These are phyloP conservation scores for Sonneratia alba DNA, from an alignment of 345 rosid species.

Conservation along the genomic window DNA sequence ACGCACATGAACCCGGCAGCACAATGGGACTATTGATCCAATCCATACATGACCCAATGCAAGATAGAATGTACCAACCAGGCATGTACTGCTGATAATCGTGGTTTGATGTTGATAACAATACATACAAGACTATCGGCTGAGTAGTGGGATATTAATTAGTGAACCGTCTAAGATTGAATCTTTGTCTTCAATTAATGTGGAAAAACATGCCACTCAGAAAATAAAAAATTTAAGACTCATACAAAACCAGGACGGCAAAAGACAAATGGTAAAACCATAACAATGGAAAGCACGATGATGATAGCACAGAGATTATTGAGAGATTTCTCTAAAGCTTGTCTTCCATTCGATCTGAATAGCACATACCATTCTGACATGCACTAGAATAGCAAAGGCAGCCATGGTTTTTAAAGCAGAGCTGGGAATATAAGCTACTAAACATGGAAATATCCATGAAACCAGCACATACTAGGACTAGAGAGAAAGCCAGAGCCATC, in stretches of 20 bases:
- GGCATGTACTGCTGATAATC: too few species aligned
- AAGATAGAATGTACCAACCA: too few species aligned
- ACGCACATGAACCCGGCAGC: too few species aligned
- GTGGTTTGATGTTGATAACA: too few species aligned
- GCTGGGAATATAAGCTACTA: slow-evolving; percentile 23
- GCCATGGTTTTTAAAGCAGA: slow-evolving; percentile 14
- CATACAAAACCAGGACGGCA: not conserved
- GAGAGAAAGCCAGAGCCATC: slow-evolving; percentile 29
- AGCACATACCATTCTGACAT: slow-evolving; percentile 21
- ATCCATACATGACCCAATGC: too few species aligned
- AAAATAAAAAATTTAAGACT: not conserved
- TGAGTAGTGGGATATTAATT: too few species aligned
- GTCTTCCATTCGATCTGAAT: slow-evolving; percentile 9
- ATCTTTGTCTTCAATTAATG: not conserved
- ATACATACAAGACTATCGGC: too few species aligned
- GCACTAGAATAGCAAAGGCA: slow-evolving; percentile 18
- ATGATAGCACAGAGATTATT: not conserved
- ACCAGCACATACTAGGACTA: slow-evolving; percentile 31
- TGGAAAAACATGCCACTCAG: not conserved
- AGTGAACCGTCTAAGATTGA: too few species aligned
- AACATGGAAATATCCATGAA: slow-evolving; percentile 25
- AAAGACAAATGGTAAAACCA: not conserved
- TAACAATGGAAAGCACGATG: not conserved
- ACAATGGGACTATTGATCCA: too few species aligned
- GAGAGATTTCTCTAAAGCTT: not conserved